Base-by-base conservation (phyloP, 2,329 filamentous ascomycete species). In the Tolypocladium ophioglossoides region DNA sequence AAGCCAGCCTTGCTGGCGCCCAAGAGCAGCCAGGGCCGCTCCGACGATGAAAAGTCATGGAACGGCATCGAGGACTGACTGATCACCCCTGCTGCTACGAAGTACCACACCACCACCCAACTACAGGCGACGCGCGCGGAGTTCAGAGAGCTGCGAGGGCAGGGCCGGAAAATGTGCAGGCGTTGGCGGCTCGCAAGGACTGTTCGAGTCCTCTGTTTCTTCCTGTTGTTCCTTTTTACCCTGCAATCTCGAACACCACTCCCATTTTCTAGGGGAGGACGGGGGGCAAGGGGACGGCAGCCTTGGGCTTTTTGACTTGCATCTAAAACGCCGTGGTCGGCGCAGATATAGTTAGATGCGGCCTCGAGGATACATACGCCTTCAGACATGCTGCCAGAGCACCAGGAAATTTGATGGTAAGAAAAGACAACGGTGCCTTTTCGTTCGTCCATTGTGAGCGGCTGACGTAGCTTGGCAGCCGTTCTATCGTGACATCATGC, bases 21-120 rank as follows among this genome's bases (percentile, higher is more conserved):
- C 14, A 32, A 41, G 18, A 54, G 51, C 41, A 58, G 48, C 51
- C 51, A 57, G 27, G 54, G 54, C n/a, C 60, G 59, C 16, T 66
- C 65, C 16, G 70, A 73, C n/a, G 69, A 70, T 48, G 70, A 73
- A 55, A 71, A 70, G 58, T 72, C 72, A 10, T 73, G 71, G 70
- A 72, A 73, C 52, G 72, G 70, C 5, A 73, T 73, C 53, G 63
- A 71, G 24, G 69, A 74, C 57, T 73, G 60, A 65, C 46, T 35
- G 27, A 11, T 3, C 2, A 24, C 16, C 2, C 9, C 34, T 16
- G 5, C 44, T 2, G 2, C 44, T n/a, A 24, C 16, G 6, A 47
- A 6, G 24, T 10, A 22, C n/a, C 1, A 8, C 20, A 30, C 27
- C 44, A 30, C 22, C 18, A 9, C 10, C 44, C 24, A 32, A 20